Base-by-base conservation (phyloP, 495 filamentous ascomycete genomes). In the Penicillium nucicola region DNA sequence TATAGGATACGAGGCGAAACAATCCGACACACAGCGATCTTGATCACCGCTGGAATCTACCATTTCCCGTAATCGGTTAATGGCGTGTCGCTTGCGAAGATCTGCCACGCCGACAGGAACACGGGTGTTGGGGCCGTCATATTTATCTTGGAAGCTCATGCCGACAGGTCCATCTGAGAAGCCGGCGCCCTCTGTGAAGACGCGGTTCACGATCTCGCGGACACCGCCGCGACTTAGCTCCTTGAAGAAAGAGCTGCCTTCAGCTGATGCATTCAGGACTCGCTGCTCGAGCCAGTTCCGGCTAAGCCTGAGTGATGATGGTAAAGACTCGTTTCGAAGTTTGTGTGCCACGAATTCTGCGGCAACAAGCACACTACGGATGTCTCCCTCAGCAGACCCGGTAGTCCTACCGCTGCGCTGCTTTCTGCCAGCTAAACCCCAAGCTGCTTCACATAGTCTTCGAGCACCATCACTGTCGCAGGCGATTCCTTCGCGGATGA, bases 301-400 rank as follows among this genome's bases (percentile, higher is more conserved):
- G 1, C 90, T 97, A 40, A 98, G 66, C 50, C 75, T 71, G 51
- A 57, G 62, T 37, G 51, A 40, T 39, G 50, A 66, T 40, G 56
- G 50, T 45, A 49, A 56, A 50, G 41, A 61, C 48, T 67, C 76
- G 12, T 86, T 81, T 52, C 81, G 79, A 30, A 97, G 70, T 57
- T 89, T 89, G 23, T 85, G 80, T 28, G 93, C 92, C 35, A 93
- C 88, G 90, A 92, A 97, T 76, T 98, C 92, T 22, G 88, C 89
- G 7, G 92, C 88, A 8, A 98, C 93, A 76, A 98, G 87, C 22
- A 96, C 81, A 18, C 90, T 89, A 55, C 93, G 82, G 30, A 98
- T 85, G 65, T 98, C 93, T 32, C 93, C 93, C 60, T 96, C 90
- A 10, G 84, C 84, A 38, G 84, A 86, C 42, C 85, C 74, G 40